Evolutionary conservation across 2,329 filamentous ascomycete genomes (phyloP).

Genomic region (Cladorrhinum sp.): DNA sequence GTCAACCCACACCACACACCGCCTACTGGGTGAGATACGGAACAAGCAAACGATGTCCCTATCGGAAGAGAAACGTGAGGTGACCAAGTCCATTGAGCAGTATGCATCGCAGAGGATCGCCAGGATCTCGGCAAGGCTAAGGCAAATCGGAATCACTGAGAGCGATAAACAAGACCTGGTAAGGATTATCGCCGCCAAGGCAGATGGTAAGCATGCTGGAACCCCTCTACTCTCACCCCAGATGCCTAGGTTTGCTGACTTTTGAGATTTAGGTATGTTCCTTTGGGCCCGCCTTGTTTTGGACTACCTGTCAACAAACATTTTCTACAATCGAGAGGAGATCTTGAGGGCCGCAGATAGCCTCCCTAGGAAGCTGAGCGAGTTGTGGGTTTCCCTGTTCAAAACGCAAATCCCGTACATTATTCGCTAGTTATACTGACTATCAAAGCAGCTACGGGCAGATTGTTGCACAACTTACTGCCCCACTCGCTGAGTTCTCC

Average conservation of each 20-base stretch:
- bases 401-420: too few species aligned
- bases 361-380: conserved; percentile 26
- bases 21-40: conserved; percentile 18
- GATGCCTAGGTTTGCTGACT: not conserved
- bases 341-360: conserved; percentile 25
- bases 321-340: conserved; percentile 31
- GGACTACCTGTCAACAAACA: conserved; percentile 32
- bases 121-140: conserved; percentile 11
- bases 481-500: conserved; percentile 29
- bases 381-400: conserved; percentile 32
- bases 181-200: not conserved
- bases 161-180: conserved; percentile 11
- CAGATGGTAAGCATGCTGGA: not conserved
- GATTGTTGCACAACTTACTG: conserved; percentile 30
- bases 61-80: conserved; percentile 25
- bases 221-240: not conserved
- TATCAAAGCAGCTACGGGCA: conserved; percentile 29
- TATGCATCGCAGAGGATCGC: conserved; percentile 15
- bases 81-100: conserved; percentile 10
- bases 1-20: conserved; percentile 24
- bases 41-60: conserved; percentile 27
- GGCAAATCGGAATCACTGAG: conserved; percentile 20
- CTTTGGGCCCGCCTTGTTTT: conserved; percentile 36
- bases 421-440: too few species aligned
- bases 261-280: conserved; percentile 36